Base-by-base conservation (phyloP, 345 rosid species). In the Combretum micranthum region DNA sequence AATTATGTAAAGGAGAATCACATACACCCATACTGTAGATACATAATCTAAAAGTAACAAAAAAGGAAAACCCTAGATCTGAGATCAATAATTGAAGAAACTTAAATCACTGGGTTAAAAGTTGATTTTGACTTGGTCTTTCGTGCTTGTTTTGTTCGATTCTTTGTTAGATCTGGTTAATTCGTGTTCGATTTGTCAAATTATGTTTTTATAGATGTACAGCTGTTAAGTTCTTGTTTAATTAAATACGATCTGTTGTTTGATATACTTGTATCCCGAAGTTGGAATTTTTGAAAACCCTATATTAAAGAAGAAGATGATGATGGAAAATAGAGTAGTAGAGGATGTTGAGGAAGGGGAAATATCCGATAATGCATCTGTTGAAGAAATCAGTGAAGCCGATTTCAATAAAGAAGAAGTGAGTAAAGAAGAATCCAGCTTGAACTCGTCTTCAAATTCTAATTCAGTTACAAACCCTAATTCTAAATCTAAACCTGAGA, bases 281-380 rank as follows among this genome's bases (percentile, higher is more conserved):
- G 25, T 39, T 61, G 57, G 68, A 42, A 63, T 57, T 23, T n/a
- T 61, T 15, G n/a, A 22, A 50, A 20, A 19, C 39, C 32, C 39
- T 22, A 13, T 18, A 37, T 59, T 57, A 39, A 44, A 4, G 43
- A 44, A 55, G 47, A 17, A n/a, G 60, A 23, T 48, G 57, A 49
- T 53, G 55, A 76, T 81, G 87, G 84, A 62, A 18, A 60, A 39
- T 12, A 26, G 26, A 17, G 43, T 17, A 65, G 60, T 66, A 26
- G 86, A 55, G 53, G 94, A 88, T 63, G 93, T 75, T 3, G 98
- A 92, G 63, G 98, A 88, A 59, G 98, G 98, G 45, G 97, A 92
- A 61, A 88, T 88, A 58, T 82, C 98, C 0, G 96, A 77, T 72
- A 46, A 87, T 21, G 80, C 69, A 26, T 88, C 91, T 37, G 76